Evolutionary conservation across 78 protist species (phyloP), one percentile per base, ranked within the genome.

Genomic region (Cavenderia fasciculata): DNA sequence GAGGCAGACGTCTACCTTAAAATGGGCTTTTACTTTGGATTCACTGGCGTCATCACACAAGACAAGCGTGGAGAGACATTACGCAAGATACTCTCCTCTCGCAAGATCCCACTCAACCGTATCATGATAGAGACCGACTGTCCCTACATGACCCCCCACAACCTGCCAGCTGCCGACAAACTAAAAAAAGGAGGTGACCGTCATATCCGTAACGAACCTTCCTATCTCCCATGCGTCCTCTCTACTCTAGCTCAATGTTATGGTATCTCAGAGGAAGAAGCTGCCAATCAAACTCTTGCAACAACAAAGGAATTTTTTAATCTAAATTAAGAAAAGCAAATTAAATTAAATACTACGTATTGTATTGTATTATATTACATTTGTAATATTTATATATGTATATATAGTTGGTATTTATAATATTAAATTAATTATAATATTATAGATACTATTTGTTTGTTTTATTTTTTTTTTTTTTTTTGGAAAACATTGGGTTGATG

Each of bases 121-220:
- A 8, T 90, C 21, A 78, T 90, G 88, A 90, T 90, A 36, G 94
- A 90, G 52, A 90, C 94, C 4, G 94, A 90, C 52, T 38, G 69
- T 38, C 94, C 94, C 4, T 90, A 72, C 23, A 74, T 90, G 87
- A 78, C 89, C n/a, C 89, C 88, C 2, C 74, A 62, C 4, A 79
- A 78, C 43, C 56, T 86, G 8, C 33, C 34, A 41, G 38, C 62
- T 2, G 23, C 19, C 0, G 90, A 82, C 33, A 47, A 43, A 19
- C 92, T 68, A 56, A 65, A 68, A 71, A 38, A 40, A 47, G 31
- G 41, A 12, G 51, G 44, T 21, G 61, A n/a, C 19, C 43, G 25
- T 52, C 46, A 36, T 34, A 29, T 29, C 16, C 77, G 86, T 59
- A 90, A 90, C 46, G 94, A 90, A 41, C 94, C 94, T 21, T 23